Conservation (phyloP, 2,329 filamentous ascomycete genomes). For the Fusarium pseudograminearum region DNA sequence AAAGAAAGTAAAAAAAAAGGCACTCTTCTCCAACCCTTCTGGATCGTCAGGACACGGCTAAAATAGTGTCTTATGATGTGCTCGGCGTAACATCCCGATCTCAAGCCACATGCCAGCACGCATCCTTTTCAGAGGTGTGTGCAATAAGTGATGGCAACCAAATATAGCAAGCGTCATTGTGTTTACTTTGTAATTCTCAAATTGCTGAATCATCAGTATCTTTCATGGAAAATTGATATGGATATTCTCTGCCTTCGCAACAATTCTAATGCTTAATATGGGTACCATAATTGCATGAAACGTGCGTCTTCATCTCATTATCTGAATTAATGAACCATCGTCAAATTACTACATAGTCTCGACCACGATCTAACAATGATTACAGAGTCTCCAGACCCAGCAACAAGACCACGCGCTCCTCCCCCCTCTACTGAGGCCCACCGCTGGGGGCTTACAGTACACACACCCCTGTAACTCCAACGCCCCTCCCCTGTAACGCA, state of each 20-base stretch:
- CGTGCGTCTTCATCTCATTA: neutral
- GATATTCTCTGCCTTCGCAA: conserved; percentile 3
- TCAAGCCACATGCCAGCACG: conserved; percentile 16
- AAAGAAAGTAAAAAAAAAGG: conserved; percentile 4
- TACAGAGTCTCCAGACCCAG: conserved; percentile 37
- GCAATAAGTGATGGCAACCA: neutral
- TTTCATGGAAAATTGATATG: neutral
- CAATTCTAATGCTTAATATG: neutral
- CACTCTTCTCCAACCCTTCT: conserved; percentile 24
- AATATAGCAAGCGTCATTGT: conserved; percentile 8
- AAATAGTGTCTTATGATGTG: conserved; percentile 31
- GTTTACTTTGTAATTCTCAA: neutral
- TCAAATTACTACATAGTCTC: conserved; percentile 34
- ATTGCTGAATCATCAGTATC: neutral
- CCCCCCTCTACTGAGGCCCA: conserved; percentile 10
- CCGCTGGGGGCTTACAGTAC: conserved; percentile 4
- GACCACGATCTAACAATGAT: conserved; percentile 37
- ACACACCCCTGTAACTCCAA: conserved; percentile 27
- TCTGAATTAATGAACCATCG: conserved; percentile 27
- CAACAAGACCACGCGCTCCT: conserved; percentile 34
- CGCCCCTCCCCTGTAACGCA: conserved; percentile 38
- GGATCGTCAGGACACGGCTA: conserved; percentile 5
- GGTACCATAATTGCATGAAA: neutral
- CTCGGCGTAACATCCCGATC: conserved; percentile 7
- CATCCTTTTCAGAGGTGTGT: conserved; percentile 8